phyloP scores from a whole-genome alignment of 768 basidiomycete species.

The Mrakia hoshinonis region DNA sequence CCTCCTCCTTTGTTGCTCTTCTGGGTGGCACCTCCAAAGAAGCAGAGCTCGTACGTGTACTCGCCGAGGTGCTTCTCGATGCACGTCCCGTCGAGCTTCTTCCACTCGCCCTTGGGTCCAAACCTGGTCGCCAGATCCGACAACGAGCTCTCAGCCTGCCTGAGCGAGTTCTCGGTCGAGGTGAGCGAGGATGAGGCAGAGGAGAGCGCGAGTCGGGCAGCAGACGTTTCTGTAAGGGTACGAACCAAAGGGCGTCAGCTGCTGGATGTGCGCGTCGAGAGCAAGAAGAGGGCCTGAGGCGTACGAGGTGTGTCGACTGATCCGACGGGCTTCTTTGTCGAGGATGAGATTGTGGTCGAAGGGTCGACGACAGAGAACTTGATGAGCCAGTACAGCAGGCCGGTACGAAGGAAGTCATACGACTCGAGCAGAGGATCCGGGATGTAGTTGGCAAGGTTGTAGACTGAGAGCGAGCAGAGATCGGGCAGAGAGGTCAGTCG shows the following conservation, averaged over 20 bases:
- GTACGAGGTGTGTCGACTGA: conserved; percentile 4
- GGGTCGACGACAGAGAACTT: conserved; percentile 52
- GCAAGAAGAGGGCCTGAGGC: background rate
- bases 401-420: conserved; percentile 60
- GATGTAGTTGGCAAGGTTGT: conserved; percentile 68
- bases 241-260: background rate
- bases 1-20: conserved; percentile 71
- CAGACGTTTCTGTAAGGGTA: conserved; percentile 36
- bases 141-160: conserved; percentile 47
- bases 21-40: conserved; percentile 80
- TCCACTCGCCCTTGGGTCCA: conserved; percentile 83
- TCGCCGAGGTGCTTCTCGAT: conserved; percentile 77
- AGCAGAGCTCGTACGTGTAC: conserved; percentile 92
- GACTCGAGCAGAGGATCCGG: conserved; percentile 68
- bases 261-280: background rate
- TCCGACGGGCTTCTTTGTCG: background rate
- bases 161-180: conserved; percentile 51
- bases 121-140: conserved; percentile 57
- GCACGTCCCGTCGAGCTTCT: conserved; percentile 78
- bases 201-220: conserved; percentile 38
- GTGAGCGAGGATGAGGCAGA: conserved; percentile 4
- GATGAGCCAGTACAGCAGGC: conserved; percentile 55
- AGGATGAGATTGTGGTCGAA: conserved; percentile 13
- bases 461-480: conserved; percentile 49
- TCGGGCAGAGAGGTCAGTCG: background rate